phyloP scores from a whole-genome alignment of 108 stramenopile species.

The Asterionellopsis glacialis region DNA sequence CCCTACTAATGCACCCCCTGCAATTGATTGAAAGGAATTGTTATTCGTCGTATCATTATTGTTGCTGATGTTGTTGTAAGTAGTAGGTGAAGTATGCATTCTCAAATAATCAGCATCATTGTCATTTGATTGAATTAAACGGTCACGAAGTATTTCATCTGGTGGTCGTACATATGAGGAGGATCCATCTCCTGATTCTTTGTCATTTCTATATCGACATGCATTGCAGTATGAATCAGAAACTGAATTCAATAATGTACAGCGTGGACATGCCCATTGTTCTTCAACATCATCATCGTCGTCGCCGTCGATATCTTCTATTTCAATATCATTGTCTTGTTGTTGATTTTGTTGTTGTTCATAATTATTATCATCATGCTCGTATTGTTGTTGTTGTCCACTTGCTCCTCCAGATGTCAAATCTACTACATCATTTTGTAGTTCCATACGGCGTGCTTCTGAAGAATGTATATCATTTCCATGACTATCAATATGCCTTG shows the following conservation, averaged over 20 bases:
- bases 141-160: constrained; percentile 19
- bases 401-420: background rate
- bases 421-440: no score
- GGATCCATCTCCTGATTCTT: constrained; percentile 6
- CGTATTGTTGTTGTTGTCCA: background rate
- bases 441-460: background rate
- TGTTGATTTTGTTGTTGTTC: background rate
- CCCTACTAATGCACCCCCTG: constrained; percentile 37
- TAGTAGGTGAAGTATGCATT: background rate
- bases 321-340: background rate
- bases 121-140: constrained; percentile 4
- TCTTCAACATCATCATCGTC: background rate
- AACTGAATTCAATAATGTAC: constrained; percentile 42
- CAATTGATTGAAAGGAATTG: constrained; percentile 9
- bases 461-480: no score
- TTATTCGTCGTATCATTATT: no score
- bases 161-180: constrained; percentile 10
- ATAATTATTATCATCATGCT: background rate
- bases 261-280: constrained; percentile 51
- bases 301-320: background rate
- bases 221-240: constrained; percentile 21
- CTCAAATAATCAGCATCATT: background rate
- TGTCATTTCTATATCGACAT: constrained; percentile 11
- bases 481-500: no score
- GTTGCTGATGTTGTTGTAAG: background rate